These are phyloP conservation scores for Actinidia chinensis DNA, from an alignment of 179 eudicot genomes.

Conservation along the genomic window DNA sequence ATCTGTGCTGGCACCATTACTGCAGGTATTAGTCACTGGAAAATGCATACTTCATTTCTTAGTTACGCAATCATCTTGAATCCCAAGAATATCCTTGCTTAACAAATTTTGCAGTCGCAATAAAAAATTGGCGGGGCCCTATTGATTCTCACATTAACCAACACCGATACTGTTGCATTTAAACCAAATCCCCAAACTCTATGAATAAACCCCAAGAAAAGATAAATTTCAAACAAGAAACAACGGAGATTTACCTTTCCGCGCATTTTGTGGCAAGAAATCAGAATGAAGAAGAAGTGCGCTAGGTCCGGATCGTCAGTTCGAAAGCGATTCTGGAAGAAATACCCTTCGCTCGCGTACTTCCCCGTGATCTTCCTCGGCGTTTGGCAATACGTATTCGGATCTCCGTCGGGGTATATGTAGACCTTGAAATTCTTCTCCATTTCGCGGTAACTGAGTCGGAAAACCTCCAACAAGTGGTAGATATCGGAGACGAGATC, in stretches of 20 bases:
- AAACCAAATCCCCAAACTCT: not conserved
- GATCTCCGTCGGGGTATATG: constrained; percentile 74
- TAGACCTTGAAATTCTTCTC: constrained; percentile 68
- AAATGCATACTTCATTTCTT: not conserved
- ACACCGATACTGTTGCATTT: not conserved
- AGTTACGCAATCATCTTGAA: not conserved
- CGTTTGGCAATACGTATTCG: constrained; percentile 63
- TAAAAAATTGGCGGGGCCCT: not conserved
- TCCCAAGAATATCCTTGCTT: not conserved
- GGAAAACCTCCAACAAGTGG: constrained; percentile 55
- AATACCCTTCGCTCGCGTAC: constrained; percentile 81
- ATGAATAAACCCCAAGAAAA: not conserved
- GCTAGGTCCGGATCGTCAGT: constrained; percentile 78
- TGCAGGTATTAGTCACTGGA: not conserved
- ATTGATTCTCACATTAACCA: not conserved
- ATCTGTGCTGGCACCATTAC: not conserved
- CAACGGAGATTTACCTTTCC: constrained; percentile 49
- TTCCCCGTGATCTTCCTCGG: constrained; percentile 81
- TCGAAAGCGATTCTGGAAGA: constrained; percentile 69
- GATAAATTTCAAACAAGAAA: not conserved
- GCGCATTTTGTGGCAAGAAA: constrained; percentile 85
- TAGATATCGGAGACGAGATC: constrained; percentile 36
- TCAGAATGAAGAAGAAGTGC: constrained; percentile 73
- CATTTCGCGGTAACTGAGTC: constrained; percentile 64
- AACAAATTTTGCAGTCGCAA: not conserved